phyloP scores from a whole-genome alignment of 495 filamentous ascomycete genomes.

The Aspergillus kassunensis region DNA sequence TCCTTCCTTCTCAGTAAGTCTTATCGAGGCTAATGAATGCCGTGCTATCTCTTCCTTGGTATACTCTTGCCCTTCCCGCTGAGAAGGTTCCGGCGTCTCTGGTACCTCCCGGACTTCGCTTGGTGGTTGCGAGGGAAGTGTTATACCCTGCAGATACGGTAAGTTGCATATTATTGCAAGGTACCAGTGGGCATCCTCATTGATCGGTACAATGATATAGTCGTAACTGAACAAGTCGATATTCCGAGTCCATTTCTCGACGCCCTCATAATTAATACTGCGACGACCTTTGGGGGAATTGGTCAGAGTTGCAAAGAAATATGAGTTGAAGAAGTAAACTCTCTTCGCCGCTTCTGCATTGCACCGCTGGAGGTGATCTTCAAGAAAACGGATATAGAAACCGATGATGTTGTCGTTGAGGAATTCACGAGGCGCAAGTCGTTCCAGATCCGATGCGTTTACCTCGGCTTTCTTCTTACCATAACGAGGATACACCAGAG shows the following conservation, averaged over 20 bases:
- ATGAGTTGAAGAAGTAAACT: constrained; percentile 87
- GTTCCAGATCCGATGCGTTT: constrained; percentile 70
- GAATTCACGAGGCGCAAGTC: constrained; percentile 79
- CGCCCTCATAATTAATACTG: constrained; percentile 71
- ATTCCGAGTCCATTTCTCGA: constrained; percentile 84
- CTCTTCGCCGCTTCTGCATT: constrained; percentile 55
- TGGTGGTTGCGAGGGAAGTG: constrained; percentile 13
- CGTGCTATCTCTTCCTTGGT: constrained; percentile 20
- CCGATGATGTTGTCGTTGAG: constrained; percentile 89
- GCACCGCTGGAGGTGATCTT: constrained; percentile 55
- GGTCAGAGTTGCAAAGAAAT: constrained; percentile 77
- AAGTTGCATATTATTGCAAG: constrained; percentile 94
- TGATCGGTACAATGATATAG: constrained; percentile 88
- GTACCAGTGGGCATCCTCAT: constrained; percentile 88
- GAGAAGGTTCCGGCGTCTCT: constrained; percentile 32
- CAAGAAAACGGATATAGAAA: constrained; percentile 77
- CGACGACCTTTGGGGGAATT: constrained; percentile 51
- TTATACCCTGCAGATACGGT: constrained; percentile 42
- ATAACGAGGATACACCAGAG: constrained; percentile 65
- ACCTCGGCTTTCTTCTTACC: constrained; percentile 73
- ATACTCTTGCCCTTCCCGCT: constrained; percentile 4
- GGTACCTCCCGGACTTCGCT: constrained; percentile 29
- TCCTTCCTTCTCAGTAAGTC: constrained; percentile 12
- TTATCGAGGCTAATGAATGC: constrained; percentile 27
- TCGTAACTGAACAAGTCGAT: constrained; percentile 83